Base-by-base conservation (phyloP, 2,329 filamentous ascomycete genomes). In the Xylaria sp. region DNA sequence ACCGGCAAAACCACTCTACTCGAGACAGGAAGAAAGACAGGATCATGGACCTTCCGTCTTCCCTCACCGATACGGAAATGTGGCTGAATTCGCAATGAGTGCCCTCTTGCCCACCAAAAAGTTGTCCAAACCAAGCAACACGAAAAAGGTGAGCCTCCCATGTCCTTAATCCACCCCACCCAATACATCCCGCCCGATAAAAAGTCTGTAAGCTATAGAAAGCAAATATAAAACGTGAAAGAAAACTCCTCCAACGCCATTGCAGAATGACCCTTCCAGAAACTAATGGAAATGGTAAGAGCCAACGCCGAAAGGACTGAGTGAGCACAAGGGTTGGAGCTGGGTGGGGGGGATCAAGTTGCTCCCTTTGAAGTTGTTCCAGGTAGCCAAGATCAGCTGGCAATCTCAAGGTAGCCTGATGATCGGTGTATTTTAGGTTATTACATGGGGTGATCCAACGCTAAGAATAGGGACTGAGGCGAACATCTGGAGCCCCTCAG, bases 171-270 rank as follows among this genome's bases (percentile, higher is more conserved):
- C n/a, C 25, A n/a, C 50, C 50, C 31, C 62, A 63, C 58, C 55
- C 55, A 44, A 54, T 44, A 31, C 59, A 50, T 20, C 34, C 61
- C 51, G 15, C 28, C 50, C 12, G 18, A 10, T 64, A 28, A 52
- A 46, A 58, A 66, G 63, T 61, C 52, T 48, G 63, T 62, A 54
- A 54, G 58, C 60, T 62, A 59, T 69, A 62, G 60, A 60, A 58
- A 65, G 70, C 65, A 66, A 52, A 60, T 71, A 55, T 61, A 63
- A 67, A 66, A 66, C 51, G 34, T 37, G 61, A 65, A 57, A 65
- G 61, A 63, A 34, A 66, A 70, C 63, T 44, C 67, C 71, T 59
- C 68, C 67, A 73, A 72, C 69, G 71, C 71, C 71, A 51, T 67
- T 72, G 71, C 71, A 72, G 61, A 66, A 72, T 70, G 66, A 68